Evolutionary conservation across 2,329 filamentous ascomycete genomes (phyloP).

Genomic region (Epichloe scottii): DNA sequence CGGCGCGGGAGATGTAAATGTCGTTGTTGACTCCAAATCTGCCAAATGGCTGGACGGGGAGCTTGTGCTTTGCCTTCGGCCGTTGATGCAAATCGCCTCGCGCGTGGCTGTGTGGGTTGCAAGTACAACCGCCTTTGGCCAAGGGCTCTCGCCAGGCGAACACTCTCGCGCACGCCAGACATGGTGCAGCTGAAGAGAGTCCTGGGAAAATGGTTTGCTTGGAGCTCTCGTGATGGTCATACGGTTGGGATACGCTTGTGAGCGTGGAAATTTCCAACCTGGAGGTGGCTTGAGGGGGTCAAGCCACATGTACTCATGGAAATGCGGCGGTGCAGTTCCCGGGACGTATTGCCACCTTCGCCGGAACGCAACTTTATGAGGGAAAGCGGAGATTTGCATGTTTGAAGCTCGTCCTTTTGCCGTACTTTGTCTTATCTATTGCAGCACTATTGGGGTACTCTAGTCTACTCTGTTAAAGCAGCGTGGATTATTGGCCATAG

Average conservation of each 20-base stretch:
- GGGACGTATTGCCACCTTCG: background rate
- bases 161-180: slow-evolving; percentile 29
- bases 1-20: slow-evolving; percentile 30
- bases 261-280: slow-evolving; percentile 21
- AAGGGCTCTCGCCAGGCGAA: slow-evolving; percentile 22
- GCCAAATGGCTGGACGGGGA: slow-evolving; percentile 19
- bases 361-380: too few relatives aligned
- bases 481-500: too few relatives aligned
- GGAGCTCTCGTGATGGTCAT: slow-evolving; percentile 1
- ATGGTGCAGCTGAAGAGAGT: slow-evolving; percentile 16
- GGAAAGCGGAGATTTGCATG: background rate
- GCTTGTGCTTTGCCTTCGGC: slow-evolving; percentile 22
- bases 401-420: too few relatives aligned
- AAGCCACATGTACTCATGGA: slow-evolving; percentile 12
- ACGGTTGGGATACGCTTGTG: slow-evolving; percentile 4
- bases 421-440: too few relatives aligned
- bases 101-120: slow-evolving; percentile 13
- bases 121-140: slow-evolving; percentile 17
- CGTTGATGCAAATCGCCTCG: slow-evolving; percentile 34
- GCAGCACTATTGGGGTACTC: too few relatives aligned
- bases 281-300: slow-evolving; percentile 11
- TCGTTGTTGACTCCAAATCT: slow-evolving; percentile 40
- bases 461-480: too few relatives aligned
- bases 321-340: slow-evolving; percentile 4
- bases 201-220: slow-evolving; percentile 1